A percentile compares a stretch with the other conserved stretches of the same genome.
Evolutionary conservation across 2,329 filamentous ascomycete genomes (phyloP).

Genomic region (Epichloe sibirici): DNA sequence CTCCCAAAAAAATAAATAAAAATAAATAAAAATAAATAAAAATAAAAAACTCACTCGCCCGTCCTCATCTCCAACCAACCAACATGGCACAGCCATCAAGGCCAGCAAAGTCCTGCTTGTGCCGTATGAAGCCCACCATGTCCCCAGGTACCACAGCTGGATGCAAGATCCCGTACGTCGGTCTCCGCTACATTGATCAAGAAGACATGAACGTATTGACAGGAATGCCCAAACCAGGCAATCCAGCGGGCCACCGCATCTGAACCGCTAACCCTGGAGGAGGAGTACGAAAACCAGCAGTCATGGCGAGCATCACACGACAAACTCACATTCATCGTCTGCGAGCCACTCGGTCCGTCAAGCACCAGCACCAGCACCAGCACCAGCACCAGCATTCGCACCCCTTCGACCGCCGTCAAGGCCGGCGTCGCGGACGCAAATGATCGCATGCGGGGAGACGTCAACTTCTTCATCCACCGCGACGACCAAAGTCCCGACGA

Average conservation of each 20-base stretch:
- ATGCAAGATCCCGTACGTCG: slow-evolving; percentile 63
- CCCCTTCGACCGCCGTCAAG: background rate
- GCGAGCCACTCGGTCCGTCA: slow-evolving; percentile 30
- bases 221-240: slow-evolving; percentile 30
- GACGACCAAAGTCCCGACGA: background rate
- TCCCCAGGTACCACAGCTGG: slow-evolving; percentile 75
- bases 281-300: slow-evolving; percentile 85
- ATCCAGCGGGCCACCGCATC: slow-evolving; percentile 81
- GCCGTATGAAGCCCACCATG: slow-evolving; percentile 73
- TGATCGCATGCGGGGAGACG: slow-evolving; percentile 55
- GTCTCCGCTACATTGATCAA: too few relatives aligned
- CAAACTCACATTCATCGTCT: slow-evolving; percentile 88
- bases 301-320: slow-evolving; percentile 73
- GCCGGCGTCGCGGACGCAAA: slow-evolving; percentile 40
- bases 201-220: slow-evolving; percentile 10
- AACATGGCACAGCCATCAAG: slow-evolving; percentile 43
- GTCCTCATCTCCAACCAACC: background rate
- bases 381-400: background rate
- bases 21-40: too few relatives aligned
- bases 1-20: too few relatives aligned
- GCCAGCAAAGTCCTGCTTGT: slow-evolving; percentile 61
- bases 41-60: background rate
- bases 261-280: slow-evolving; percentile 63
- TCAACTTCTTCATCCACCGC: slow-evolving; percentile 65
- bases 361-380: background rate